Base-by-base conservation (phyloP, 2,329 filamentous ascomycete genomes). In the Aureobasidium uvarum region DNA sequence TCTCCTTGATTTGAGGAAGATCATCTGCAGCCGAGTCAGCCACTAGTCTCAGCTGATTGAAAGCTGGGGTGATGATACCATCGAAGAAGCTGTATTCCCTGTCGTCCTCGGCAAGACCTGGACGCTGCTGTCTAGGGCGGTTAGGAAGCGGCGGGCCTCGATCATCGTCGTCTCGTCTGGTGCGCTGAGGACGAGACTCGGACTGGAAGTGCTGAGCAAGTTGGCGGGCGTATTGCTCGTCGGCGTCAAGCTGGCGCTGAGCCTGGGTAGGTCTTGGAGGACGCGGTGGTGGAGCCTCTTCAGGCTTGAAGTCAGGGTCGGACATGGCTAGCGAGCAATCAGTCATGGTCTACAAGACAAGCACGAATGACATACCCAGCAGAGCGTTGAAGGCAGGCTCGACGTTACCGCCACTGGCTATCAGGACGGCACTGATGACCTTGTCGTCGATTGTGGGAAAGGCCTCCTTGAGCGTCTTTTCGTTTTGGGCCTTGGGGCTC, bases 311-410 rank as follows among this genome's bases (percentile, higher is more conserved):
- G 70, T 78, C 77, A 58, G 83, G 82, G 69, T 85, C 82, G 55
- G 80, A 82, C 82, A 84, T 84, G 74, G 80, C 79, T 81, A 7
- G 39, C 48, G 5, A 25, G 28, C 7, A 5, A n/a, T 65, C 18
- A 58, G 43, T 36, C 16, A 54, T 36, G 10, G 41, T 14, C 46
- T 16, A 13, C 4, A 46, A 43, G 3, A 20, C 23, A 48, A 50
- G 8, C 8, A 18, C 13, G 33, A 45, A 16, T 1, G 5, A 16
- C 83, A 68, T 82, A 91, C 91, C 90, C 51, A 99, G 83, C 50
- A 99, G 84, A 41, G 95, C 95, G 79, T 97, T 95, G 80, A 99
- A 99, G 16, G 95, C 94, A 38, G 92, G 90, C 77, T 99, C 95
- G 55, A 98, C 88, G 72, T 89, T 87, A 67, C 93, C 94, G 66